These are phyloP conservation scores for Eucalyptus dawsonii DNA, from an alignment of 345 rosid genomes.

Conservation along the genomic window DNA sequence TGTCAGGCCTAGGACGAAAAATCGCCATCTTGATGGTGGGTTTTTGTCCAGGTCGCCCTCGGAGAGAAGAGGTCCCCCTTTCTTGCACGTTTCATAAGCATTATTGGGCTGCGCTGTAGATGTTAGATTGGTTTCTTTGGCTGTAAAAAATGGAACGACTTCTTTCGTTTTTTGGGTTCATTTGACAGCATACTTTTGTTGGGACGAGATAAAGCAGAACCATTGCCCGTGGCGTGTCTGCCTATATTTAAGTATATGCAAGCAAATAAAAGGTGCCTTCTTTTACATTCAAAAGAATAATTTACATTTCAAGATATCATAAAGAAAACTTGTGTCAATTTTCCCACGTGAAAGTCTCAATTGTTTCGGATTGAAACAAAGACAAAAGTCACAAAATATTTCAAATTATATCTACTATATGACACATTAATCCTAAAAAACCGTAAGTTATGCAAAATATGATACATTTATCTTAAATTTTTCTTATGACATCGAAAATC, in stretches of 20 bases:
- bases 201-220: not conserved
- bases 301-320: not conserved
- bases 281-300: not conserved
- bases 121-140: not conserved
- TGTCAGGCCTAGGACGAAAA: not conserved
- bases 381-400: not conserved
- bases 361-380: not conserved
- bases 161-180: not conserved
- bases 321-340: not conserved
- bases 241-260: not conserved
- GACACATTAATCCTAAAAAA: not conserved
- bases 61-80: not conserved
- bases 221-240: not conserved
- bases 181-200: not conserved
- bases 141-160: not conserved
- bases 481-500: not conserved
- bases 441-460: not conserved
- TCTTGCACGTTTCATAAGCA: not conserved
- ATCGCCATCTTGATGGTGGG: not conserved
- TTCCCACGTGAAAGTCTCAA: not conserved
- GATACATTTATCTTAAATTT: not conserved
- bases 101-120: not conserved
- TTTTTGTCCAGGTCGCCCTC: not conserved
- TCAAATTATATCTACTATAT: not conserved
- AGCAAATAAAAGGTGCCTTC: not conserved